Percentiles rank a stretch among this genome's conserved stretches.
Evolutionary conservation across 768 basidiomycete species (phyloP).

Genomic region (Collybiopsis confluens): DNA sequence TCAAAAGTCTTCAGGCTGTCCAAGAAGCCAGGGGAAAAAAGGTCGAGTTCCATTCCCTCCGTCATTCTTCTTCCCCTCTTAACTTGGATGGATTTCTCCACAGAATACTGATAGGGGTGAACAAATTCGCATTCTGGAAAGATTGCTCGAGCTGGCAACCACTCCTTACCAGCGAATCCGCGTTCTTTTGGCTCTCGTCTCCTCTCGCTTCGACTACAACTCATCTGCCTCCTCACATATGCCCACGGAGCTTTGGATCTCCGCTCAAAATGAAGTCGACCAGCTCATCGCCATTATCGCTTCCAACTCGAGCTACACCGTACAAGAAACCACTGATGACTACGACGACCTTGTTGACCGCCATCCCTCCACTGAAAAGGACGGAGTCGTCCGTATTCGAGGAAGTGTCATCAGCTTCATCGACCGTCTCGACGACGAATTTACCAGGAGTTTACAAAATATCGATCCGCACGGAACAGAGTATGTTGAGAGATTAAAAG

Average conservation of each 20-base stretch:
- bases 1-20: constrained; percentile 87
- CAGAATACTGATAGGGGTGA: constrained; percentile 96
- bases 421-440: constrained; percentile 96
- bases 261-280: constrained; percentile 86
- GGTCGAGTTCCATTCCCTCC: constrained; percentile 38
- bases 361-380: constrained; percentile 63
- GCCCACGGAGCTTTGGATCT: constrained; percentile 88
- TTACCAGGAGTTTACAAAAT: constrained; percentile 94
- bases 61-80: not conserved
- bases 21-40: constrained; percentile 96
- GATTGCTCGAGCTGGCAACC: constrained; percentile 77
- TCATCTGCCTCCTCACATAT: constrained; percentile 82
- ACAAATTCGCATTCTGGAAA: constrained; percentile 88
- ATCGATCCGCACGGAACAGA: constrained; percentile 99
- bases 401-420: constrained; percentile 96
- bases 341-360: constrained; percentile 91
- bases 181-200: constrained; percentile 88
- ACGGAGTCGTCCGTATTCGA: constrained; percentile 78
- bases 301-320: constrained; percentile 66
- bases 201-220: constrained; percentile 96
- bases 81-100: not conserved
- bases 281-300: constrained; percentile 79
- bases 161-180: constrained; percentile 93
- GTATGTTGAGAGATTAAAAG: constrained; percentile 94
- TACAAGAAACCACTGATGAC: constrained; percentile 84